Percentiles rank a stretch among this genome's conserved stretches.
Evolutionary conservation across 108 stramenopile genomes (phyloP).

Genomic region (Skeletonema tropicum): DNA sequence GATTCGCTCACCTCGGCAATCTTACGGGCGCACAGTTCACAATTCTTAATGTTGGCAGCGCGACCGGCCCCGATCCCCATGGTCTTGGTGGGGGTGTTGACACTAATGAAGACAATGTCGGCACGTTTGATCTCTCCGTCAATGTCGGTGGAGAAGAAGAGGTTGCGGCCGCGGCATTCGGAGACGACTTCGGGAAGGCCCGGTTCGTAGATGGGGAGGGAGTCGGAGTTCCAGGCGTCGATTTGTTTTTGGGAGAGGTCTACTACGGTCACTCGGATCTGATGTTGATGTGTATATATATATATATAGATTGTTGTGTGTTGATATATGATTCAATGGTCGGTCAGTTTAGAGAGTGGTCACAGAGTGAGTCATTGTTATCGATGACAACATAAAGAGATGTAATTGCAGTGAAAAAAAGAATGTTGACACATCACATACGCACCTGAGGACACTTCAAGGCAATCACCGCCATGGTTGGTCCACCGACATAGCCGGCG

Average conservation of each 20-base stretch:
- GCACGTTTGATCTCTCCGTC: constrained; percentile 90
- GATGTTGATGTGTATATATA: background rate
- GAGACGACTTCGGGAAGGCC: constrained; percentile 94
- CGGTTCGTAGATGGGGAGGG: constrained; percentile 99
- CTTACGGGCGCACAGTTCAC: constrained; percentile 98
- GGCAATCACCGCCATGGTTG: constrained; percentile 99
- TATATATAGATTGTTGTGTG: background rate
- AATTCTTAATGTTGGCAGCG: constrained; percentile 99
- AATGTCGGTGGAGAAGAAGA: constrained; percentile 98
- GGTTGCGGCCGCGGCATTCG: constrained; percentile 79
- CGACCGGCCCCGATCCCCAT: constrained; percentile 98
- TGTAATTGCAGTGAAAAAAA: background rate
- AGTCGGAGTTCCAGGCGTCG: constrained; percentile 94
- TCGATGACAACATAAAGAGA: background rate
- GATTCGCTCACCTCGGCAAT: constrained; percentile 93
- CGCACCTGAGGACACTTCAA: constrained; percentile 92
- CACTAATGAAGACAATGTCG: constrained; percentile 98
- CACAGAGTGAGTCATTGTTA: background rate
- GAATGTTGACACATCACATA: background rate
- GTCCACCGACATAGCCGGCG: constrained; percentile 99
- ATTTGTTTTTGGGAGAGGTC: constrained; percentile 95
- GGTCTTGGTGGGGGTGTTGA: constrained; percentile 99
- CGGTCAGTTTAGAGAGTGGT: background rate
- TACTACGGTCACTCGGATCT: constrained; percentile 96
- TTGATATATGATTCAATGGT: background rate